These are phyloP conservation scores for Backusella tarrabulga DNA, from an alignment of 192 early-diverging fungal genomes.

Conservation along the genomic window DNA sequence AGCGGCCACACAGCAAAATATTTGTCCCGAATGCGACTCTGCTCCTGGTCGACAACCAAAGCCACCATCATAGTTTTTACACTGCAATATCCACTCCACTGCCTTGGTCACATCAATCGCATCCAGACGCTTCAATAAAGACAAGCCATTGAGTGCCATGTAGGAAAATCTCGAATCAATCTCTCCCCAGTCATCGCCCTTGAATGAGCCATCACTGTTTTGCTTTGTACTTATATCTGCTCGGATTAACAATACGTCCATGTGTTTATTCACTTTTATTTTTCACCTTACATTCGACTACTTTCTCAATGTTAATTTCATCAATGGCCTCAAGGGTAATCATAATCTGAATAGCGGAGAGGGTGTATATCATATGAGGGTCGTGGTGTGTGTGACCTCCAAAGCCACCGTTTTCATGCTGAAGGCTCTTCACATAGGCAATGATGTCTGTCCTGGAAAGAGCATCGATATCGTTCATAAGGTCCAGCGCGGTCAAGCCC, in stretches of 20 bases:
- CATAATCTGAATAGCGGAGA: constrained; percentile 89
- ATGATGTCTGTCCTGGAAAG: constrained; percentile 74
- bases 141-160: constrained; percentile 75
- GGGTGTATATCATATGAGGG: constrained; percentile 87
- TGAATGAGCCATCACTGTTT: constrained; percentile 72
- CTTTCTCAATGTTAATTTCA: constrained; percentile 61
- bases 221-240: constrained; percentile 67
- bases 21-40: constrained; percentile 88
- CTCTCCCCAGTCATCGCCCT: constrained; percentile 92
- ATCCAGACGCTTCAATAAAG: constrained; percentile 71
- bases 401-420: constrained; percentile 88
- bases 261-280: not conserved
- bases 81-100: constrained; percentile 68
- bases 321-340: constrained; percentile 81
- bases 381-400: constrained; percentile 87
- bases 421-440: constrained; percentile 76
- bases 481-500: constrained; percentile 81
- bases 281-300: constrained; percentile 62
- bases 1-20: constrained; percentile 90
- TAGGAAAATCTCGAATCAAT: constrained; percentile 94
- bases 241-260: not conserved
- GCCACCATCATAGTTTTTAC: constrained; percentile 96
- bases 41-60: constrained; percentile 88
- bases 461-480: constrained; percentile 64
- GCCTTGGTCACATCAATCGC: constrained; percentile 62